A percentile compares a stretch with the other conserved stretches of the same genome.
Conservation (phyloP, 805 yeast genomes). For the Ogataea allantospora region DNA sequence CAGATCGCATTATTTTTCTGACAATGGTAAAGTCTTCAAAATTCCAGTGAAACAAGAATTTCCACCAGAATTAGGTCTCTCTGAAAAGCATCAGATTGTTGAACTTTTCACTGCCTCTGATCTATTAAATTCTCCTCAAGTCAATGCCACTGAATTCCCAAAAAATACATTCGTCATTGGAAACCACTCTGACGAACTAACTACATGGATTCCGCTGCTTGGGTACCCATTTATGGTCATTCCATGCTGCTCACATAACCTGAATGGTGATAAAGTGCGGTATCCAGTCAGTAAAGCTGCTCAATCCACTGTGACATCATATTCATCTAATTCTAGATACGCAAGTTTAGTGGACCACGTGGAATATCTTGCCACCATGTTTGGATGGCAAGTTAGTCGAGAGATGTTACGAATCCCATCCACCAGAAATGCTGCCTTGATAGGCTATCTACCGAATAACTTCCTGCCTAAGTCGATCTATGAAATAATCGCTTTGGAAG, state of each 20-base stretch:
- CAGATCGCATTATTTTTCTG: slow-evolving; percentile 50
- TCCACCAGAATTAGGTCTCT: slow-evolving; percentile 20
- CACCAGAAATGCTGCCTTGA: slow-evolving; percentile 87
- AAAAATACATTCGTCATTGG: slow-evolving; percentile 81
- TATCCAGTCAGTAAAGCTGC: slow-evolving; percentile 46
- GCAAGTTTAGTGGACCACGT: slow-evolving; percentile 86
- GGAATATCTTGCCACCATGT: slow-evolving; percentile 58
- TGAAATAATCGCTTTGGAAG: slow-evolving; percentile 69
- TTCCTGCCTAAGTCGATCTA: slow-evolving; percentile 40
- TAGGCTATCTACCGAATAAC: slow-evolving; percentile 51
- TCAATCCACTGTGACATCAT: slow-evolving; percentile 21
- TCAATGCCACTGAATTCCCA: slow-evolving; percentile 66
- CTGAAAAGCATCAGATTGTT: slow-evolving; percentile 41
- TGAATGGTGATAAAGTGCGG: slow-evolving; percentile 72
- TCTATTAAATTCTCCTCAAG: slow-evolving; percentile 50
- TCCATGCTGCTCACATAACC: slow-evolving; percentile 91
- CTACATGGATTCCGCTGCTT: slow-evolving; percentile 91
- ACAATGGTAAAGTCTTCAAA: slow-evolving; percentile 62
- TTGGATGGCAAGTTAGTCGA: slow-evolving; percentile 83
- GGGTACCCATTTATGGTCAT: slow-evolving; percentile 87
- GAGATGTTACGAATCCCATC: slow-evolving; percentile 93
- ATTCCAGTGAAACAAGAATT: slow-evolving; percentile 40
- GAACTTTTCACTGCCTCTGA: slow-evolving; percentile 55
- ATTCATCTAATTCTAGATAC: slow-evolving; percentile 60
- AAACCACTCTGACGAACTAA: slow-evolving; percentile 91